Evolutionary conservation across 371 early-diverging fungal species (phyloP).

Genomic region (Saksenaea oblongispora): DNA sequence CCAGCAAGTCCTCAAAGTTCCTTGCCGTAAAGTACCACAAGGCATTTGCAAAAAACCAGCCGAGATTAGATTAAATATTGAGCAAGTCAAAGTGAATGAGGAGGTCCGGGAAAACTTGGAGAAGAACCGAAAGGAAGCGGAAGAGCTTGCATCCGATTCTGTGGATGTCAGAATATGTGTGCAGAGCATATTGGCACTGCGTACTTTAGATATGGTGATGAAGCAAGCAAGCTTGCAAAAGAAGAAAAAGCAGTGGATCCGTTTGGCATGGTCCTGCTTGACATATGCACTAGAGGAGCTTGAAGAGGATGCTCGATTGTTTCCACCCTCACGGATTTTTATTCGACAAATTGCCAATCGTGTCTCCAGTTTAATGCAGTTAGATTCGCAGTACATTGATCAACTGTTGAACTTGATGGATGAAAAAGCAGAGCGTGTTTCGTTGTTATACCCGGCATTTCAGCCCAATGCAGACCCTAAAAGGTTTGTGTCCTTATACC

Average conservation of each 20-base stretch:
- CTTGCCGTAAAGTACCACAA: slow-evolving; percentile 27
- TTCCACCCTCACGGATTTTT: slow-evolving; percentile 16
- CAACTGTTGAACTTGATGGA: slow-evolving; percentile 10
- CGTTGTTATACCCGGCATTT: slow-evolving; percentile 15
- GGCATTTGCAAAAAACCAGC: slow-evolving; percentile 35
- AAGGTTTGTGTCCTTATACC: not conserved
- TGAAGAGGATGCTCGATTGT: not conserved
- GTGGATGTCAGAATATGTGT: slow-evolving; percentile 24
- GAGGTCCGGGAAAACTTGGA: slow-evolving; percentile 1
- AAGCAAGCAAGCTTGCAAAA: slow-evolving; percentile 1
- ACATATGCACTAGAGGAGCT: slow-evolving; percentile 14
- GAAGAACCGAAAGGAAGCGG: slow-evolving; percentile 11
- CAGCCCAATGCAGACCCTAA: slow-evolving; percentile 15
- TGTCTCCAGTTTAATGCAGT: slow-evolving; percentile 1
- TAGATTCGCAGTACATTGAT: slow-evolving; percentile 2
- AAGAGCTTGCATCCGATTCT: not conserved
- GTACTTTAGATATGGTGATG: slow-evolving; percentile 8
- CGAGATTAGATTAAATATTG: slow-evolving; percentile 9
- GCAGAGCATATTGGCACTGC: slow-evolving; percentile 14
- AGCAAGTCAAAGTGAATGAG: slow-evolving; percentile 6
- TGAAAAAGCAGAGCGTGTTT: slow-evolving; percentile 2
- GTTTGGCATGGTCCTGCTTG: slow-evolving; percentile 13
- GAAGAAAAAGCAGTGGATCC: slow-evolving; percentile 3
- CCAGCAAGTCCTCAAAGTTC: slow-evolving; percentile 26
- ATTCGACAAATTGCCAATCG: slow-evolving; percentile 9